Base-by-base conservation (phyloP, 257 asterid genomes). In the Solanum okadae region DNA sequence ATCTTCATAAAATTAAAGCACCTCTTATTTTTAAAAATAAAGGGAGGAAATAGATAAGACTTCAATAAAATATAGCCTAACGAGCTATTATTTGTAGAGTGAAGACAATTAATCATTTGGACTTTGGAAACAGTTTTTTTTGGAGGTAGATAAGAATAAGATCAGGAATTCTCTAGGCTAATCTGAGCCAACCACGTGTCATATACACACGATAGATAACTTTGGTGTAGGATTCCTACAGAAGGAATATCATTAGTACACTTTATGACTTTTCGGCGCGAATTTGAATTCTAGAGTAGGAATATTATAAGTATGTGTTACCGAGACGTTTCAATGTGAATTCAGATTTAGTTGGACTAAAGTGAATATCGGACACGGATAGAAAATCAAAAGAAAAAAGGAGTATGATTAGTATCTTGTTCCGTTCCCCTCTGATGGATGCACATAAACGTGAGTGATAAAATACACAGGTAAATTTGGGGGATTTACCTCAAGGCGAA, bases 401-500 rank as follows among this genome's bases (percentile, higher is more conserved):
- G 10, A 52, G 63, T 16, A 52, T 16, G 63, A 52, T 56, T 7
- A 56, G 25, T 56, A 56, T 18, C 25, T 22, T 56, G 11, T 56
- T 56, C 25, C 25, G 67, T 8, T 56, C 10, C 25, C 25, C 25
- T 56, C 11, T 56, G 12, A 18, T 49, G 61, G 23, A 49, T 49
- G 61, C 22, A 49, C 22, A 15, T 52, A 6, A 6, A 18, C n/a
- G 65, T 18, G n/a, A 56, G 65, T 7, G n/a, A 56, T 56, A 56
- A 56, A 6, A 56, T 56, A 56, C 65, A 20, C 11, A 56, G 67
- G 7, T 34, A 6, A 52, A 40, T 42, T 33, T 61, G 5, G 37
- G 25, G 67, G 18, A 38, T 33, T 29, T 91, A 94, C 99, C 99
- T 96, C 94, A 27, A 96, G 91, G 63, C 98, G 95, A 71, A 96